Evolutionary conservation across 2,329 filamentous ascomycete species (phyloP).

Genomic region (Trichoderma endophyticum): DNA sequence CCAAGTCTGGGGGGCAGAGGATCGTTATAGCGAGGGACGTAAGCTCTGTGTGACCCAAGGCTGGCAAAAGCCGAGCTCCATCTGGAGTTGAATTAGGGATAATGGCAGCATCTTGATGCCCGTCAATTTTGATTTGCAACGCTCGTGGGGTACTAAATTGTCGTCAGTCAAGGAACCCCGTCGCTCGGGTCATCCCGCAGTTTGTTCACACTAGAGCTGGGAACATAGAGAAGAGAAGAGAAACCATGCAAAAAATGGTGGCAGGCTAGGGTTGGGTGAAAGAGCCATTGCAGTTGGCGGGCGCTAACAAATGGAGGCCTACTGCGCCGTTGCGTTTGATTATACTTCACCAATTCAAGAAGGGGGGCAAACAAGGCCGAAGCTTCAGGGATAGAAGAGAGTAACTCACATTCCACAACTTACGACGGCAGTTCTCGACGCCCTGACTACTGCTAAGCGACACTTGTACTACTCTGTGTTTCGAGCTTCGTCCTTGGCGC

Average conservation of each 20-base stretch:
- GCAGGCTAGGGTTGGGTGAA: background rate
- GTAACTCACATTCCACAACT: background rate
- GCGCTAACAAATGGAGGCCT: slow-evolving; percentile 11
- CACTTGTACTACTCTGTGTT: background rate
- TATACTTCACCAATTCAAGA: background rate
- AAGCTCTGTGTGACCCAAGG: background rate
- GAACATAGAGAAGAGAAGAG: background rate
- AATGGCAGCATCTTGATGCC: background rate
- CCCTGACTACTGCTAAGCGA: background rate
- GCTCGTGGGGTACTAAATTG: background rate
- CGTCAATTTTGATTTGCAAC: background rate
- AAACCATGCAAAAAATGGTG: background rate
- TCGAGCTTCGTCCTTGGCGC: background rate
- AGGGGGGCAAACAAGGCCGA: background rate
- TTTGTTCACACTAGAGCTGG: background rate
- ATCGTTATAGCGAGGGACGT: background rate
- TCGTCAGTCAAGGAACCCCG: background rate
- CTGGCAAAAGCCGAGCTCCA: background rate
- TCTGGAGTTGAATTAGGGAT: background rate
- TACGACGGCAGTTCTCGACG: background rate
- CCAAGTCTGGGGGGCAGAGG: background rate
- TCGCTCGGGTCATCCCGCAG: slow-evolving; percentile 14
- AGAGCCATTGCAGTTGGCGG: background rate
- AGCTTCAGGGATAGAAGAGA: background rate
- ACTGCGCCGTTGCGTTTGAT: background rate